Evolutionary conservation across 306 rosid species (phyloP).

Genomic region (Prunus salicina): DNA sequence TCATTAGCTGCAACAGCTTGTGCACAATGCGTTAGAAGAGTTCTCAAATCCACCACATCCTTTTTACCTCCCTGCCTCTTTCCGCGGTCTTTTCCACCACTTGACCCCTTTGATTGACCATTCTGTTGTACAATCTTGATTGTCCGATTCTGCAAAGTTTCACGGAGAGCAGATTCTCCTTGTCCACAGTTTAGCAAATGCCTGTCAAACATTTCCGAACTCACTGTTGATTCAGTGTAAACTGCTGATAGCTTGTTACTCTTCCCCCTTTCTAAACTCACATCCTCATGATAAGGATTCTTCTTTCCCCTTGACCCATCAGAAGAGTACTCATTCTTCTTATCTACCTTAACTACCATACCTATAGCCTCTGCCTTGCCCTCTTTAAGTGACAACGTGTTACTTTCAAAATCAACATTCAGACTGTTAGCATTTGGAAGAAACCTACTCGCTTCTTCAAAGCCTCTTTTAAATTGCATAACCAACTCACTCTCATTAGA

Average conservation of each 20-base stretch:
- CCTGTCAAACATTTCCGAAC: conserved; percentile 38
- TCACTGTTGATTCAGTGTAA: conserved; percentile 27
- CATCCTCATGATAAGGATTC: conserved; percentile 22
- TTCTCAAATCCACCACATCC: conserved; percentile 38
- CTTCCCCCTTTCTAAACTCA: conserved; percentile 18
- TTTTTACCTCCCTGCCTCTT: conserved; percentile 32
- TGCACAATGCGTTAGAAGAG: conserved; percentile 38
- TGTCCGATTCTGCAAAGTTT: conserved; percentile 27
- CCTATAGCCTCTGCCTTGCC: conserved; percentile 15
- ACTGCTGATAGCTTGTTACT: conserved; percentile 33
- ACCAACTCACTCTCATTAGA: conserved; percentile 23
- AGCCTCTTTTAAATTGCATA: conserved; percentile 34
- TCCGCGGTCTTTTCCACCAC: conserved; percentile 27
- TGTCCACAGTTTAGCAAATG: conserved; percentile 18
- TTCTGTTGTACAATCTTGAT: conserved; percentile 18
- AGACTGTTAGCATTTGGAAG: conserved; percentile 27
- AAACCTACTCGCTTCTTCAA: conserved; percentile 38
- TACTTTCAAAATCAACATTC: conserved; percentile 17
- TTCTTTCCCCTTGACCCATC: conserved; percentile 29
- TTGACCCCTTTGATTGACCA: conserved; percentile 28
- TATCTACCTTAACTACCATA: conserved; percentile 9
- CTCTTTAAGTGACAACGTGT: conserved; percentile 18
- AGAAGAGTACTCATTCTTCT: conserved; percentile 12
- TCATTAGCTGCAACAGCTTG: conserved; percentile 35
- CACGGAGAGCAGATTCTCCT: conserved; percentile 16